A percentile compares a stretch with the other conserved stretches of the same genome.
Evolutionary conservation across 1,284 basidiomycete genomes (phyloP).

Genomic region (Rhodotorula sp.): DNA sequence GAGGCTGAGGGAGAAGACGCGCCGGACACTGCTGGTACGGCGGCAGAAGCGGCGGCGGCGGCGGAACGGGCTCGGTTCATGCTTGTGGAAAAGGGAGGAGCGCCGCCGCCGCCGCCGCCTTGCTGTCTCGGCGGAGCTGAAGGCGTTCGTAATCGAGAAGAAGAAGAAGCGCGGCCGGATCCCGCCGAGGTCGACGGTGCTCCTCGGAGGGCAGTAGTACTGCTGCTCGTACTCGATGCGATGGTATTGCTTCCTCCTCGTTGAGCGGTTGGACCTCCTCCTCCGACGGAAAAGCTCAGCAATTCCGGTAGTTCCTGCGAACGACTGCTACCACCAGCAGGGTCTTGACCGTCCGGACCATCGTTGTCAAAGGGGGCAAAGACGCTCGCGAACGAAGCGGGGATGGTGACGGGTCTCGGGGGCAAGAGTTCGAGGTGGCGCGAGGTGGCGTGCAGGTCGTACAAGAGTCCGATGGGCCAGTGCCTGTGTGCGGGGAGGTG

Average conservation of each 20-base stretch:
- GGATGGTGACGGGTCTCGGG: slow-evolving; percentile 1
- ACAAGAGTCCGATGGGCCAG: slow-evolving; percentile 89
- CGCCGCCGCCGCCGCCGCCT: too few species aligned
- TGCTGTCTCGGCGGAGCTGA: too few species aligned
- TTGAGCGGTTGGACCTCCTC: neutral
- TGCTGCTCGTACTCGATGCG: neutral
- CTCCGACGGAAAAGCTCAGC: neutral
- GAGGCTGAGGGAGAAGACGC: too few species aligned
- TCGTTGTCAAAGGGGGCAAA: slow-evolving; percentile 58
- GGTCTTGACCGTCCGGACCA: neutral
- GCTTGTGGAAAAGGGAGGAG: too few species aligned
- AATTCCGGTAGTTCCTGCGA: too few species aligned
- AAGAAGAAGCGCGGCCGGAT: too few species aligned
- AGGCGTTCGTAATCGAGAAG: too few species aligned
- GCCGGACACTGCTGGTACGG: too few species aligned
- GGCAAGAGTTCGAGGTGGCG: neutral
- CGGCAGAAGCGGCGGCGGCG: too few species aligned
- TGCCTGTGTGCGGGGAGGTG: slow-evolving; percentile 63
- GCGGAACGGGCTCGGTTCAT: too few species aligned
- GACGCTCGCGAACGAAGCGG: slow-evolving; percentile 55
- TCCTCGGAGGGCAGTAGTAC: neutral
- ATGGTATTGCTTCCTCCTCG: neutral
- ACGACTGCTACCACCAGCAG: neutral
- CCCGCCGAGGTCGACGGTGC: too few species aligned
- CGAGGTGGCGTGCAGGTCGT: slow-evolving; percentile 60